Conservation (phyloP, 495 filamentous ascomycete species). For the Podospora appendiculata region DNA sequence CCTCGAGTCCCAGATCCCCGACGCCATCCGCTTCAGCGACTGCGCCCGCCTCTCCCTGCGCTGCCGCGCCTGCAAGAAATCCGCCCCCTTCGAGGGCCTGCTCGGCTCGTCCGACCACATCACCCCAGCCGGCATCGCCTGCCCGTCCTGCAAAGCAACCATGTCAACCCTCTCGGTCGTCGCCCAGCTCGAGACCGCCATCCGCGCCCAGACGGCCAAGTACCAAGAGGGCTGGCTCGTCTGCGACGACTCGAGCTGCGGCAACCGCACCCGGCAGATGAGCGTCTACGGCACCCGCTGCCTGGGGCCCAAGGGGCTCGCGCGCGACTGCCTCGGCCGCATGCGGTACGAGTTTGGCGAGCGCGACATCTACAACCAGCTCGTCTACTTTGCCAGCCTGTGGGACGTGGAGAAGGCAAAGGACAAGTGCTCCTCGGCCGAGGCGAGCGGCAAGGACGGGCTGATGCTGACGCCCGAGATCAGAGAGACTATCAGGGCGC, state of each 20-base stretch:
- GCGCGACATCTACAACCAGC: conserved; percentile 87
- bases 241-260: conserved; percentile 83
- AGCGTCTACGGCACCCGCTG: conserved; percentile 87
- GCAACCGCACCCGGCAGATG: conserved; percentile 82
- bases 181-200: conserved; percentile 77
- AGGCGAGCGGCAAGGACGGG: conserved; percentile 25
- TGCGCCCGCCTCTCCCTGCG: conserved; percentile 65
- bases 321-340: conserved; percentile 70
- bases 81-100: conserved; percentile 70
- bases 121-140: conserved; percentile 66
- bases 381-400: conserved; percentile 76
- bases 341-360: conserved; percentile 89
- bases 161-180: conserved; percentile 68
- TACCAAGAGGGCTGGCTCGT: conserved; percentile 92
- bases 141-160: conserved; percentile 49
- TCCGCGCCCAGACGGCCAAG: conserved; percentile 64
- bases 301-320: conserved; percentile 76
- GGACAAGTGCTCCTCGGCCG: conserved; percentile 31
- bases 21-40: conserved; percentile 74
- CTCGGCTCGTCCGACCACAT: conserved; percentile 47
- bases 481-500: conserved; percentile 50
- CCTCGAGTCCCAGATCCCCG: conserved; percentile 88
- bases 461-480: conserved; percentile 27
- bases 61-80: conserved; percentile 70
- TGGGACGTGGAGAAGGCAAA: conserved; percentile 87